Evolutionary conservation across 257 asterid species (phyloP), one percentile per base, ranked within the genome.

Genomic region (Penstemon davidsonii): DNA sequence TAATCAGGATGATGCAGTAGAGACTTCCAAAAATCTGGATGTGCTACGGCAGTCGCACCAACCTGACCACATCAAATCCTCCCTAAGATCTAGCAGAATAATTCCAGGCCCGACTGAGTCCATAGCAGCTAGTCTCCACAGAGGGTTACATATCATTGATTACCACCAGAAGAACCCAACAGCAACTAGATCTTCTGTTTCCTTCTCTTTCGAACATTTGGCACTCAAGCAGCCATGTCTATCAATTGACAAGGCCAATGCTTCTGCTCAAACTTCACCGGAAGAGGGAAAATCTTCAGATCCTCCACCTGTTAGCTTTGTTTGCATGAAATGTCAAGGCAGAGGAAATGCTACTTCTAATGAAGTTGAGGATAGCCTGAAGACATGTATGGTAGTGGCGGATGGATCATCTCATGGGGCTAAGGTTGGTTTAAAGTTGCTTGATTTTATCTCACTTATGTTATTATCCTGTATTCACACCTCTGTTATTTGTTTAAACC

Each of bases 151-250:
- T 82, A 84, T 94, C 25, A 89, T 94, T 33, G 96, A 91, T 49
- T 65, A 79, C 82, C 99, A 91, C 74, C 96, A 88, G 81, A 82
- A 76, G 82, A 91, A 80, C 78, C 82, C 96, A 8, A 66, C 79
- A 7, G 80, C 87, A 15, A 74, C 85, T 65, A 85, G 89, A 75
- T 86, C 99, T 18, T 86, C 92, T 5, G 95, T 79, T 61, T 88
- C 99, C 55, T 89, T 94, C 83, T 94, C 99, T 41, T 94, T 94
- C 51, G 95, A 87, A 69, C 96, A 88, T 75, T 79, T 94, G 72
- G 92, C 97, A 9, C 73, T 90, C 50, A 83, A 86, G 69, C 33
- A 25, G 33, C 89, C 88, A 38, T 67, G 92, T 61, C 63, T 81
- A 11, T 69, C 82, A 62, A 77, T 67, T 75, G 90, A 81, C 67